Base-by-base conservation (phyloP, 345 rosid species). In the Toxicodendron radicans region DNA sequence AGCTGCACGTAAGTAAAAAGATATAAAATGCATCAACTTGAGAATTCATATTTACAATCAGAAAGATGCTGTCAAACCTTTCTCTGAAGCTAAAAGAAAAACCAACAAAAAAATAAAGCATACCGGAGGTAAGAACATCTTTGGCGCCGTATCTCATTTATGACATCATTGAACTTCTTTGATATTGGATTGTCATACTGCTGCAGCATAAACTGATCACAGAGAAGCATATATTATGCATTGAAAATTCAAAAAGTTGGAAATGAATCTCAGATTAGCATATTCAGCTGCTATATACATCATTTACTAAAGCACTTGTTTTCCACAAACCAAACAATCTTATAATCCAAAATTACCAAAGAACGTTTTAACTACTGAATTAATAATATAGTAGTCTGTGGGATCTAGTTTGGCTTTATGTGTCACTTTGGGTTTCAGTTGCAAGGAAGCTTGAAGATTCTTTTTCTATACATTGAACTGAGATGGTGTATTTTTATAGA, bases 51-150 rank as follows among this genome's bases (percentile, higher is more conserved):
- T 51, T 66, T 27, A 49, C 10, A 17, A 18, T 46, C 10, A 6
- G 38, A 5, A 53, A 59, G 32, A 76, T 48, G 35, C 11, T 27
- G 73, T 7, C n/a, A 72, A 27, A 63, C 1, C 11, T 52, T 48
- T 46, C 6, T 27, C 21, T 62, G 51, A 61, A 54, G 32, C 59
- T 16, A 2, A 24, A 45, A 27, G 21, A 57, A 68, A 53, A 16
- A 4, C 5, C 70, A 62, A 49, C 38, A 27, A 64, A 38, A n/a
- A 4, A 12, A 11, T 54, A 21, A 52, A 33, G 73, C 77, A 66
- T 86, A 92, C 98, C 97, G 89, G 71, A 94, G 83, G 84, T 87
- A 90, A 43, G 92, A 91, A 79, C 94, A 82, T 84, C 98, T 90
- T 79, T 87, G 91, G 30, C 87, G 83, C 35, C 94, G 88, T 71